Base-by-base conservation (phyloP, 2,329 filamentous ascomycete species). In the Diaporthe sp. region DNA sequence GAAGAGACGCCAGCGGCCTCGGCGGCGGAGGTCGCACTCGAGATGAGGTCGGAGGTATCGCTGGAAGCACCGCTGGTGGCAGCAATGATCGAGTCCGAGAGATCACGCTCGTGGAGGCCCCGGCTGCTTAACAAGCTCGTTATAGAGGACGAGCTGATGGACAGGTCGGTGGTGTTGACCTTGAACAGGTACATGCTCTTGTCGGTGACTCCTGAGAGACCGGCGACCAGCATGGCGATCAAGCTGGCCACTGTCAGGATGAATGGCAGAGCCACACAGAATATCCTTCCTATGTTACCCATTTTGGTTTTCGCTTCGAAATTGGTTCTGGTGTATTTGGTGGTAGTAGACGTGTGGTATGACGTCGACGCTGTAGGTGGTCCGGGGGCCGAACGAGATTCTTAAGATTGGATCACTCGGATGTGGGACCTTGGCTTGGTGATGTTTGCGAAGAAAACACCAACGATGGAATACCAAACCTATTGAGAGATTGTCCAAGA, bases 261-360 rank as follows among this genome's bases (percentile, higher is more conserved):
- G 86, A 98, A 95, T 76, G 96, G 96, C 87, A 95, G 88, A 85
- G 94, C 91, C 85, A 98, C 97, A 86, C 95, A 98, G 84, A 94
- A 87, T 81, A 96, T 91, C 82, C 96, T 92, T 80, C 95, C 96
- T 55, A 73, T 31, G 82, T 90, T 88, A 86, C 93, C 85, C 88
- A 90, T 90, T 78, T 65, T 74, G 70, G 22, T 44, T 22, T 39
- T 63, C 28, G 15, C 17, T 44, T 49, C 42, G 34, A 9, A 34
- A 37, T 68, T 53, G 63, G 63, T 31, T 51, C 12, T 12, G 42
- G 39, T n/a, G 9, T 42, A n/a, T 28, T 44, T 49, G 42, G 55
- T 72, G 10, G 7, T n/a, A 8, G 31, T 9, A 51, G 55, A 28
- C 42, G 51, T 8, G 42, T 20, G 34, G 34, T 60, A 74, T 74